phyloP scores from a whole-genome alignment of 768 basidiomycete genomes.

The Leccinum broughii region DNA sequence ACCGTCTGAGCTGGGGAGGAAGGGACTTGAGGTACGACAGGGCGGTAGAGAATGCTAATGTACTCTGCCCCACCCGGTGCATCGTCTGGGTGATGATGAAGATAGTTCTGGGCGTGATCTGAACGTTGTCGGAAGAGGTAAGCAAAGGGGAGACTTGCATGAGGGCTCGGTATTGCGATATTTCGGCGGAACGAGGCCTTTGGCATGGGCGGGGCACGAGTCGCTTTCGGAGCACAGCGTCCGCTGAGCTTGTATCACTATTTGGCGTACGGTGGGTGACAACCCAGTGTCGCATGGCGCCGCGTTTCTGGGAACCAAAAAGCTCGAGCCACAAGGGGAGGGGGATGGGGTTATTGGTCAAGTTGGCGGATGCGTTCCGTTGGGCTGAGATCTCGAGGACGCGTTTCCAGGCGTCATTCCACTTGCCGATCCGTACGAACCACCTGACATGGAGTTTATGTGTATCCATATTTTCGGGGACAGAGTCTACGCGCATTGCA shows the following conservation, averaged over 20 bases:
- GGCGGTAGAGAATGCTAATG: slow-evolving; percentile 46
- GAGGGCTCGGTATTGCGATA: slow-evolving; percentile 38
- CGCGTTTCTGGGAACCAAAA: slow-evolving; percentile 44
- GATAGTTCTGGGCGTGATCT: slow-evolving; percentile 44
- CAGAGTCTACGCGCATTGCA: slow-evolving; percentile 44
- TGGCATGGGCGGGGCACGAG: slow-evolving; percentile 19
- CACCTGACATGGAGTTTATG: slow-evolving; percentile 56
- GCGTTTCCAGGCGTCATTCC: slow-evolving; percentile 58
- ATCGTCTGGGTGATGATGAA: slow-evolving; percentile 48
- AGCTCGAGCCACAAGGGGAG: slow-evolving; percentile 64
- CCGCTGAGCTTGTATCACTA: background rate
- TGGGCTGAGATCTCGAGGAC: slow-evolving; percentile 28
- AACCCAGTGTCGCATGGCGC: slow-evolving; percentile 29
- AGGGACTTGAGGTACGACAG: slow-evolving; percentile 50
- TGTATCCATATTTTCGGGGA: slow-evolving; percentile 53
- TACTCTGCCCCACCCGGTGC: slow-evolving; percentile 40
- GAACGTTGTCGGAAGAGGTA: slow-evolving; percentile 32
- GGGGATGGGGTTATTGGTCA: slow-evolving; percentile 30
- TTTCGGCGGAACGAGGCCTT: slow-evolving; percentile 10
- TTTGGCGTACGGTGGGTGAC: slow-evolving; percentile 7
- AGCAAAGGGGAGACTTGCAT: slow-evolving; percentile 44
- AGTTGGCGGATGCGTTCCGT: slow-evolving; percentile 7
- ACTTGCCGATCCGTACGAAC: slow-evolving; percentile 54
- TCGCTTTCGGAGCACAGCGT: slow-evolving; percentile 7
- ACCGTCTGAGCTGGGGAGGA: slow-evolving; percentile 41